Evolutionary conservation across 495 filamentous ascomycete species (phyloP).

Genomic region (Penicillium egyptiacum): DNA sequence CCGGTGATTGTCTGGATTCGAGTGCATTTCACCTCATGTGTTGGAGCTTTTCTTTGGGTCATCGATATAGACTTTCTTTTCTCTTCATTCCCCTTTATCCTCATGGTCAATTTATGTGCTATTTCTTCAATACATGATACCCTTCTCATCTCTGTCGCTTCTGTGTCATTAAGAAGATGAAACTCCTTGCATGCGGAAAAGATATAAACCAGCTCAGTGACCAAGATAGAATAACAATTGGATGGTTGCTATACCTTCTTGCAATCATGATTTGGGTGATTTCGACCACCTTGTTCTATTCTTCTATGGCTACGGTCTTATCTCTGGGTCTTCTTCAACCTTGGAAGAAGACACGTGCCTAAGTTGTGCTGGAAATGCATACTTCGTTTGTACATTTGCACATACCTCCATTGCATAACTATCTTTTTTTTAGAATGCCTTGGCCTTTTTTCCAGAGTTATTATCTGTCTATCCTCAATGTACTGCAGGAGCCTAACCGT

Average conservation of each 20-base stretch:
- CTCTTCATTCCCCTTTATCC: neutral
- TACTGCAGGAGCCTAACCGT: neutral
- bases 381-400: neutral
- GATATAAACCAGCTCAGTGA: neutral
- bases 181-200: neutral
- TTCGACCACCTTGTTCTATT: neutral
- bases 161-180: neutral
- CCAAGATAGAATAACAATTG: neutral
- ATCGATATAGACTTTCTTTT: conserved; percentile 26
- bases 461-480: neutral
- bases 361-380: neutral
- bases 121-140: neutral
- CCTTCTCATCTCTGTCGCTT: neutral
- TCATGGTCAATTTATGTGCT: neutral
- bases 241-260: neutral
- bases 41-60: conserved; percentile 14
- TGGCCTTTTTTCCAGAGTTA: neutral
- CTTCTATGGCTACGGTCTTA: neutral
- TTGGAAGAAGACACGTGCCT: neutral
- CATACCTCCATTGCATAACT: neutral
- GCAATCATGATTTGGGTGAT: neutral
- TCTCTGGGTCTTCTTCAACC: neutral
- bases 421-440: neutral
- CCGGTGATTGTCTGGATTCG: conserved; percentile 8
- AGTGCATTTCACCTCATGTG: conserved; percentile 7